Conservation (phyloP, 352 stramenopile species). For the Globisporangium irregulare region DNA sequence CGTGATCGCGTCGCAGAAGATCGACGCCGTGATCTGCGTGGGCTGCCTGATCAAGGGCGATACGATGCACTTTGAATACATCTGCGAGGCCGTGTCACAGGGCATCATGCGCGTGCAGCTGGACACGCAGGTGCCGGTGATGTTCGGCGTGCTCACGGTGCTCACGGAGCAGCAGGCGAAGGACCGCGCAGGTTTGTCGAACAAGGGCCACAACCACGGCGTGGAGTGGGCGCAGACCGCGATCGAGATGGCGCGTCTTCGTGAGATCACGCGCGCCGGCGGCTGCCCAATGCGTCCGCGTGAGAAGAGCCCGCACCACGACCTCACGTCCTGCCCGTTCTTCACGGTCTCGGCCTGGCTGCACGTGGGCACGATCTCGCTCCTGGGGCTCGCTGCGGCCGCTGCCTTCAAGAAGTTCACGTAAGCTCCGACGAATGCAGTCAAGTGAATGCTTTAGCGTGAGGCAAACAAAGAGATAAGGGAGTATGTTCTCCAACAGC, state of each 20-base stretch:
- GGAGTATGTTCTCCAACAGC: not conserved
- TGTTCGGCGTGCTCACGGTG: constrained; percentile 96
- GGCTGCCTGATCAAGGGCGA: constrained; percentile 96
- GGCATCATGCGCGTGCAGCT: constrained; percentile 97
- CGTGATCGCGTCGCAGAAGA: constrained; percentile 88
- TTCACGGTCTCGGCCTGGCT: constrained; percentile 78
- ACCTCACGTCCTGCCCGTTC: constrained; percentile 69
- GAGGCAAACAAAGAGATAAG: not conserved
- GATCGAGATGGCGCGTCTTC: constrained; percentile 95
- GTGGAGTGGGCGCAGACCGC: constrained; percentile 96
- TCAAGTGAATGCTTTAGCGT: not conserved
- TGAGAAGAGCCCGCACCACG: constrained; percentile 72
- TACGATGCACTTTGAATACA: constrained; percentile 99
- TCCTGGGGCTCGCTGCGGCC: constrained; percentile 45
- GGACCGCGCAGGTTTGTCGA: constrained; percentile 80
- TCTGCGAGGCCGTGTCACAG: constrained; percentile 94
- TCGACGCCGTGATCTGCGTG: constrained; percentile 96
- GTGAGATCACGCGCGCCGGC: constrained; percentile 52
- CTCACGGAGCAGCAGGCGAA: constrained; percentile 96
- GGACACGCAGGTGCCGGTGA: constrained; percentile 81
- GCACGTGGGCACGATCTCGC: constrained; percentile 62
- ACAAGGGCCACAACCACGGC: constrained; percentile 93
- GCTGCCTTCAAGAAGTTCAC: constrained; percentile 55
- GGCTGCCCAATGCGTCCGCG: constrained; percentile 69
- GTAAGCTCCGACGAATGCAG: constrained; percentile 20